Evolutionary conservation across 2,329 filamentous ascomycete species (phyloP).

Genomic region (Fusarium nelsonii): DNA sequence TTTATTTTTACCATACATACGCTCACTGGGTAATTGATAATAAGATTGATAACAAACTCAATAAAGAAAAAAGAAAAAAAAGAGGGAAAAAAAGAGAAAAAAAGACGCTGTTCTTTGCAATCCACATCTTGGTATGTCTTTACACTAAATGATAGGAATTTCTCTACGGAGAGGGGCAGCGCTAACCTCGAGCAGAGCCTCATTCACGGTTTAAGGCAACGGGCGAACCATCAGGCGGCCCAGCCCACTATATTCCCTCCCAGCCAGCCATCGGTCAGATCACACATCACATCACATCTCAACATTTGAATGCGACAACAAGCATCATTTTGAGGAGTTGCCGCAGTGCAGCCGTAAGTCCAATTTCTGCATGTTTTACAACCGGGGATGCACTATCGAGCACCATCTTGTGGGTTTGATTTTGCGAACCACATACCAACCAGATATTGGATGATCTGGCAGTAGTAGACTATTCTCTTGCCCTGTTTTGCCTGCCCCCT

Average conservation of each 20-base stretch:
- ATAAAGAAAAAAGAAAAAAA: background rate
- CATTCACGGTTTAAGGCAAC: background rate
- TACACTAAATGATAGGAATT: background rate
- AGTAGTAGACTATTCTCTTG: too few relatives aligned
- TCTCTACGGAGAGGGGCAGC: background rate
- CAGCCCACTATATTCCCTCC: background rate
- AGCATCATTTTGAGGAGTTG: background rate
- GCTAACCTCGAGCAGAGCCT: conserved; percentile 19
- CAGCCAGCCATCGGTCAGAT: too few relatives aligned
- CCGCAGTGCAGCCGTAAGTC: background rate
- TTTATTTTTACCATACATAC: background rate
- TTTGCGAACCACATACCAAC: conserved; percentile 6
- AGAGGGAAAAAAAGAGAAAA: background rate
- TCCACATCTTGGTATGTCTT: background rate
- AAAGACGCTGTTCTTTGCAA: background rate
- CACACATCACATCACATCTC: too few relatives aligned
- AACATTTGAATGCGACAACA: background rate
- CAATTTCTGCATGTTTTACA: background rate
- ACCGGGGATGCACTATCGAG: too few relatives aligned
- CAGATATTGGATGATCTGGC: background rate
- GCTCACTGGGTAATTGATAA: background rate
- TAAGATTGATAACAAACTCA: background rate
- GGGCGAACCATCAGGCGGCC: conserved; percentile 17
- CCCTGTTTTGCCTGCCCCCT: background rate
- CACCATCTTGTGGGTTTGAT: background rate